Conservation (phyloP, 192 early-diverging fungal genomes). For the Umbelopsis isabellina region DNA sequence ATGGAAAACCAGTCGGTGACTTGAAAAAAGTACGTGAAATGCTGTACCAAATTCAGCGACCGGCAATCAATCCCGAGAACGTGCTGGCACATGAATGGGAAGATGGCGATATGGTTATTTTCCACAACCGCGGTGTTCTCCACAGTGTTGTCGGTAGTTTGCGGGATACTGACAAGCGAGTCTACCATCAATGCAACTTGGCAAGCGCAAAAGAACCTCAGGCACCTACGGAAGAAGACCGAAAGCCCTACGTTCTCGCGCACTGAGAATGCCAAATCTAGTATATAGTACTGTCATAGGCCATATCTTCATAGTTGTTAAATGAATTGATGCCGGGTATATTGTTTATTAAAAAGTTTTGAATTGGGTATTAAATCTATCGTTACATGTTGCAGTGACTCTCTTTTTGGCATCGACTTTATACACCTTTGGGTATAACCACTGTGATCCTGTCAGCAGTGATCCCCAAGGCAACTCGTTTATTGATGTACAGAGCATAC, state of each 20-base stretch:
- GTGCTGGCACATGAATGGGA: constrained; percentile 39
- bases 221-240: constrained; percentile 36
- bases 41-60: constrained; percentile 37
- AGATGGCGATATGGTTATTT: constrained; percentile 40
- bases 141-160: constrained; percentile 39
- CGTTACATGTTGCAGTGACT: background rate
- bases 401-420: background rate
- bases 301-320: too few species aligned
- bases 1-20: constrained; percentile 41
- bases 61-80: constrained; percentile 38
- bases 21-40: constrained; percentile 37
- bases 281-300: too few species aligned
- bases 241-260: constrained; percentile 29
- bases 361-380: background rate
- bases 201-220: constrained; percentile 33
- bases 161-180: constrained; percentile 28
- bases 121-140: constrained; percentile 42
- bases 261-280: background rate
- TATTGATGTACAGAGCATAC: constrained; percentile 63
- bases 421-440: constrained; percentile 54
- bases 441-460: constrained; percentile 58
- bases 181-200: constrained; percentile 42
- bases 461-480: constrained; percentile 62
- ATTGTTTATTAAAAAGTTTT: background rate
- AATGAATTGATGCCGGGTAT: background rate